Evolutionary conservation across 2,329 filamentous ascomycete genomes (phyloP), one percentile per base, ranked within the genome.

Genomic region (Tolypocladium nubicola): DNA sequence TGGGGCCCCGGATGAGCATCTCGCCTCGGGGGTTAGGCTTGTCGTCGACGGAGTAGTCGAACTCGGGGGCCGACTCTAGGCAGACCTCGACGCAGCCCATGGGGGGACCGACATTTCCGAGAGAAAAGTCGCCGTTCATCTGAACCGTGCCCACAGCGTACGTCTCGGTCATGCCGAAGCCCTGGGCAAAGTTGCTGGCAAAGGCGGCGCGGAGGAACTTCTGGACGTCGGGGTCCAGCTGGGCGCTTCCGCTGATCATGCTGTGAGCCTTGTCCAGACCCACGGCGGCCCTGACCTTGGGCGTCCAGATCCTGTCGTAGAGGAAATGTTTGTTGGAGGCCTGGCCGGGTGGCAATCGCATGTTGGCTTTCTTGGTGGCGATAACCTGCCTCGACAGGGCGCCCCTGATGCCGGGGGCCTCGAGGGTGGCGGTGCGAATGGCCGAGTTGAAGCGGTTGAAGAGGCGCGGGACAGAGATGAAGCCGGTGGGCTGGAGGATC

Each of bases 161-260:
- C 1, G 91, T 89, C 75, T 99, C 94, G 1, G 94, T 99, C 71
- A 99, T 79, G 53, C 94, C 94, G 71, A 93, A 99, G 37, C 93
- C 94, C 74, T 97, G 93, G 38, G 83, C 72, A 67, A 97, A 88
- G 67, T 85, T 79, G 72, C 87, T 89, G 59, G 82, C 87, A 61
- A 96, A 89, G 37, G 89, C 88, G 43, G 92, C 84, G 50, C 91
- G 88, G 53, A 97, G 82, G 76, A 97, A 97, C 66, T 89, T 82
- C 62, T 97, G 92, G 39, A 97, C 83, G 33, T 85, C 83, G 0
- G 91, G 90, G 65, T 97, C 93, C 47, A 99, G 82, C 59, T 93
- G 93, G 14, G 94, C 93, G 58, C 90, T 94, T 53, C 94, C 94
- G 58, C 88, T 92, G 57, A 96, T 81, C 85, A 97, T 89, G 61